Percentiles rank a stretch among this genome's conserved stretches.
Conservation (phyloP, 495 filamentous ascomycete genomes). For the Penicillium soppii region DNA sequence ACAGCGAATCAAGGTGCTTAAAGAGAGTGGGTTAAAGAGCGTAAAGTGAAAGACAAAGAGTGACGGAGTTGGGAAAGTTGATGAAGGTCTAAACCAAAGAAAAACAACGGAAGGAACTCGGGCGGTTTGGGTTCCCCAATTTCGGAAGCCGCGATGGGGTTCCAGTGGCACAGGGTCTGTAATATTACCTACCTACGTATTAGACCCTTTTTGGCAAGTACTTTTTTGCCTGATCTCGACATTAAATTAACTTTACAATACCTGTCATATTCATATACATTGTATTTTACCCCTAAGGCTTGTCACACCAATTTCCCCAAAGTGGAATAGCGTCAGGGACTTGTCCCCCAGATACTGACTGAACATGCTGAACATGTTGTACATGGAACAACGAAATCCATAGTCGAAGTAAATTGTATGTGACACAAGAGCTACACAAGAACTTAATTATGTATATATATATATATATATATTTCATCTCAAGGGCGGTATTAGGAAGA, state of each 20-base stretch:
- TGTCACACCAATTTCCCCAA: slow-evolving; percentile 1
- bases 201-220: not conserved
- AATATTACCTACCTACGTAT: slow-evolving; percentile 5
- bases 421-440: not conserved
- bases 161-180: not conserved
- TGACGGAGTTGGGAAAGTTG: slow-evolving; percentile 24
- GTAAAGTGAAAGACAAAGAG: slow-evolving; percentile 23
- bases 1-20: slow-evolving; percentile 23
- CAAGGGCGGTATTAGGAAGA: not conserved
- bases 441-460: too few species aligned
- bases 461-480: not conserved
- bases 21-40: slow-evolving; percentile 26
- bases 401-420: not conserved
- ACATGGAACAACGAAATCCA: too few species aligned
- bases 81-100: slow-evolving; percentile 3
- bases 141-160: slow-evolving; percentile 16
- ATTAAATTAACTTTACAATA: not conserved
- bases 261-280: slow-evolving; percentile 1
- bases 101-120: slow-evolving; percentile 3
- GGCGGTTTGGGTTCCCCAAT: slow-evolving; percentile 18
- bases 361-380: too few species aligned
- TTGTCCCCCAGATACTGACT: too few species aligned
- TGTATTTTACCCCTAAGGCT: slow-evolving; percentile 8
- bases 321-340: slow-evolving; percentile 24
- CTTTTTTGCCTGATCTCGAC: not conserved